Evolutionary conservation across 1,284 basidiomycete genomes (phyloP), one percentile per base, ranked within the genome.

Genomic region (Marasmius oreades): DNA sequence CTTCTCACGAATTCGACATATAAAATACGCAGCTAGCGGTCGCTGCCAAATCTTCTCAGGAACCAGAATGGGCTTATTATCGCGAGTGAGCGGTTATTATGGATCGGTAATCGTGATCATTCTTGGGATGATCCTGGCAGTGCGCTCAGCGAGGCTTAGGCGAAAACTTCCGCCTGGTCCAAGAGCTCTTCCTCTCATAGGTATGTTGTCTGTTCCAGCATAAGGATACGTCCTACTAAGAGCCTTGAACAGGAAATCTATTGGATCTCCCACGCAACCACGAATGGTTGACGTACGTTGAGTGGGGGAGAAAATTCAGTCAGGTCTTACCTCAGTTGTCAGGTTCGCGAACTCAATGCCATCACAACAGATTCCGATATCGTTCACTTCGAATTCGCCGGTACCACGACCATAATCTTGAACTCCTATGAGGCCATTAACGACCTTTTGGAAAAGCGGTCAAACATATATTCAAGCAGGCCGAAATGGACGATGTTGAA

Each of bases 291-390:
- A 50, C 47, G 16, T 50, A 50, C 47, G 31, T 31, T 20, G 47
- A 50, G 20, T 50, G 47, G 47, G 47, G 47, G 3, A 50, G n/a
- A 16, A 50, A 31, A 31, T 50, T 31, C 31, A 26, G 47, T 50
- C 12, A 5, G 47, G 28, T 12, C 18, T 7, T 33, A 18, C 18
- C 6, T 26, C n/a, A n/a, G n/a, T n/a, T n/a, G n/a, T n/a, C n/a
- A n/a, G n/a, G n/a, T n/a, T n/a, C n/a, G n/a, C n/a, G n/a, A n/a
- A n/a, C n/a, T n/a, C n/a, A n/a, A n/a, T n/a, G n/a, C n/a, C n/a
- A n/a, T n/a, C n/a, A n/a, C n/a, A 23, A 4, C 12, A 53, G 53
- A 48, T n/a, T 48, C 53, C 33, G 53, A 55, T 47, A 55, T 48
- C 11, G 11, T 55, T 16, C 36, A 55, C 26, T 42, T 48, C 11